Evolutionary conservation across 1,139 yeast genomes (phyloP).

Genomic region (Pichia sp.): DNA sequence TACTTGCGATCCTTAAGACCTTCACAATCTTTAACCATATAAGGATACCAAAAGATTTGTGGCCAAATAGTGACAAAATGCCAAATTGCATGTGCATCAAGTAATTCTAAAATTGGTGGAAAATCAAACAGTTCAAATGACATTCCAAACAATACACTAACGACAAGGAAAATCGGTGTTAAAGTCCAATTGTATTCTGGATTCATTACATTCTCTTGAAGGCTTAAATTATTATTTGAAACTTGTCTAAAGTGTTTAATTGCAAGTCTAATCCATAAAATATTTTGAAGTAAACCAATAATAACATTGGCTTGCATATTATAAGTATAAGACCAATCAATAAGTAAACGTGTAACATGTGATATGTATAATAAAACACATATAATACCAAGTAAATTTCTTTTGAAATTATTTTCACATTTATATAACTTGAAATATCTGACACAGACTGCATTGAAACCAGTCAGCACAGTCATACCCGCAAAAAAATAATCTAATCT

Average conservation of each 20-base stretch:
- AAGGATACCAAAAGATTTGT: slow-evolving; percentile 31
- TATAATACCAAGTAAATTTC: slow-evolving; percentile 33
- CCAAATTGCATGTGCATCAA: slow-evolving; percentile 96
- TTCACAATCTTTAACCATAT: slow-evolving; percentile 31
- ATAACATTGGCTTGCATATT: slow-evolving; percentile 87
- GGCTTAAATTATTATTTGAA: slow-evolving; percentile 26
- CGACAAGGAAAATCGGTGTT: slow-evolving; percentile 47
- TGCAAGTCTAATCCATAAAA: slow-evolving; percentile 36
- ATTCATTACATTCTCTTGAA: slow-evolving; percentile 25
- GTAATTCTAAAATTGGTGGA: slow-evolving; percentile 58
- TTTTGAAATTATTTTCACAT: slow-evolving; percentile 29
- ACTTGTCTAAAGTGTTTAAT: slow-evolving; percentile 10
- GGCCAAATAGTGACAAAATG: slow-evolving; percentile 75
- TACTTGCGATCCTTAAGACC: slow-evolving; percentile 25
- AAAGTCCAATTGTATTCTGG: slow-evolving; percentile 36
- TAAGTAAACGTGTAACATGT: slow-evolving; percentile 62
- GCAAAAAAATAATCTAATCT: slow-evolving; percentile 89
- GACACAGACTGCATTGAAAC: slow-evolving; percentile 61
- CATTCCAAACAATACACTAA: slow-evolving; percentile 64
- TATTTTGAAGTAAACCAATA: slow-evolving; percentile 71
- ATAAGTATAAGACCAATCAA: slow-evolving; percentile 86
- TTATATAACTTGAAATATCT: slow-evolving; percentile 53
- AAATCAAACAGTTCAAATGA: slow-evolving; percentile 84
- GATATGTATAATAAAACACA: slow-evolving; percentile 48
- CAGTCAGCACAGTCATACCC: slow-evolving; percentile 75